Evolutionary conservation across 768 basidiomycete genomes (phyloP).

Genomic region (Mycena vitilis): DNA sequence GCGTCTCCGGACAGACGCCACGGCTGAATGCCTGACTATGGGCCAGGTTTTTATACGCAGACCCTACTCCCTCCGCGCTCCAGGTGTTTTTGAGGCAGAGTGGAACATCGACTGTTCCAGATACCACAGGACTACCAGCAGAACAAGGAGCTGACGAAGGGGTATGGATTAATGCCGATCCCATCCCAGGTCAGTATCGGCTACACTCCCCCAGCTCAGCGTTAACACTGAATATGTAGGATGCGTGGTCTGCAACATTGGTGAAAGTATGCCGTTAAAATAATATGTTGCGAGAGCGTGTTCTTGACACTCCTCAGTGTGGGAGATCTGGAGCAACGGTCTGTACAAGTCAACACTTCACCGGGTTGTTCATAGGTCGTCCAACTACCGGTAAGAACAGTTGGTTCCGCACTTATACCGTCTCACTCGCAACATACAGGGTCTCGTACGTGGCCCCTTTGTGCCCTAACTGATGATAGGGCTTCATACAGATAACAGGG

Average conservation of each 20-base stretch:
- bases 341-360: constrained; percentile 92
- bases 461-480: not conserved
- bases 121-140: constrained; percentile 51
- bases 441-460: constrained; percentile 69
- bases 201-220: not conserved
- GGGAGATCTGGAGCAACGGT: constrained; percentile 92
- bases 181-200: constrained; percentile 65
- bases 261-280: constrained; percentile 73
- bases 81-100: constrained; percentile 78
- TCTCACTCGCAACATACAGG: constrained; percentile 47
- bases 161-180: constrained; percentile 87
- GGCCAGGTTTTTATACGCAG: constrained; percentile 84
- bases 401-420: constrained; percentile 28
- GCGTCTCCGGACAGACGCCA: constrained; percentile 38
- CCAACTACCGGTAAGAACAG: constrained; percentile 72
- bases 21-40: constrained; percentile 20
- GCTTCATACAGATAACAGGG: constrained; percentile 52
- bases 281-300: not conserved
- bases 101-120: constrained; percentile 43
- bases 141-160: constrained; percentile 71
- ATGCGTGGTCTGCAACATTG: constrained; percentile 91
- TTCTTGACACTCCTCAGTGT: constrained; percentile 63
- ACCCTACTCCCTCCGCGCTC: constrained; percentile 81
- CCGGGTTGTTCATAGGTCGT: constrained; percentile 81
- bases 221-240: constrained; percentile 5